Base-by-base conservation (phyloP, 495 filamentous ascomycete genomes). In the Talaromyces adpressus region DNA sequence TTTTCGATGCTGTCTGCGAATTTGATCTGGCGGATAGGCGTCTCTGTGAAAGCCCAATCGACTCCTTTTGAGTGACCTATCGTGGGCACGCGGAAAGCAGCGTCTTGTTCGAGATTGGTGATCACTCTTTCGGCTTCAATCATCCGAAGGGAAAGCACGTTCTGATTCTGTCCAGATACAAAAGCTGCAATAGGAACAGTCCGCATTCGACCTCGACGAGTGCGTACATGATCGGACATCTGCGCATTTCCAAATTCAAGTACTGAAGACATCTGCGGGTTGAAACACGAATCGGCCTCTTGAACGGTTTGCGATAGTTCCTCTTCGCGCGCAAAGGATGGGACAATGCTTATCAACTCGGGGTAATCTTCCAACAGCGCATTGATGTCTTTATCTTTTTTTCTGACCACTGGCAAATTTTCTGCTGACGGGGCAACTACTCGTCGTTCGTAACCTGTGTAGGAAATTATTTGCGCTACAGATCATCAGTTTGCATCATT, bases 21-120 rank as follows among this genome's bases (percentile, higher is more conserved):
- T 66, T 83, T 84, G 30, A 96, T 73, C 68, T 90, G 83, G 49
- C 80, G 82, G 63, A 95, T 86, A 6, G 86, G 82, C 12, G 77
- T 78, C 11, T 81, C 79, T 57, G 78, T 79, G 20, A 81, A 82
- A 36, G 66, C 72, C 84, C 86, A 89, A 70, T 84, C 80, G 8
- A 75, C 76, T 51, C 70, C 71, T 14, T 88, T 81, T 14, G 72
- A 66, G 25, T 68, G 60, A 32, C 65, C 69, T 30, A 79, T 73
- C 14, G 73, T 72, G 30, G 75, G 74, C 20, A 70, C 68, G 27
- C 70, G 69, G 36, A 78, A 62, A 8, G 53, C 45, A 18, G 54
- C 32, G 5, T 39, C 23, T 22, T 25, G 63, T 4, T 72, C 64
- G n/a, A 63, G 65, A 27, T 66, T 62, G 60, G 77, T 67, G 22